Base-by-base conservation (phyloP, 2,329 filamentous ascomycete genomes). In the Pestalotiopsis sp. region DNA sequence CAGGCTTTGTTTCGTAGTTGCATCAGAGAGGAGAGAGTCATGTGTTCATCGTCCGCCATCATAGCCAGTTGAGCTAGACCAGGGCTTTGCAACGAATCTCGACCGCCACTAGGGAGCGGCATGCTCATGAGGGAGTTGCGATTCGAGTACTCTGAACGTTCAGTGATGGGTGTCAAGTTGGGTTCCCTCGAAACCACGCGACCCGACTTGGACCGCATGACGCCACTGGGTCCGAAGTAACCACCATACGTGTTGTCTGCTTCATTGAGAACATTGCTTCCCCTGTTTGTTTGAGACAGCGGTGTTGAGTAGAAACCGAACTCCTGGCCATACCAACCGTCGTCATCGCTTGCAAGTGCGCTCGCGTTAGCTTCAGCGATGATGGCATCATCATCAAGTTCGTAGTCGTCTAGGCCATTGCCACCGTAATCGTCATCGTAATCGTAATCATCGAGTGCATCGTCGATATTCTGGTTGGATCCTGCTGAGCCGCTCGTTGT, bases 341-440 rank as follows among this genome's bases (percentile, higher is more conserved):
- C 95, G 6, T 91, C 91, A 76, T 99, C 96, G 73, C 94, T 95
- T 60, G 96, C 95, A 7, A 99, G 85, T 1, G 93, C 96, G 77
- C 96, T 95, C 0, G 95, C 95, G 74, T 99, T 99, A 4, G 96
- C 96, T 68, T 94, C 96, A 0, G 95, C 95, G 70, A 99, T 97
- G 74, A 98, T 96, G 39, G 91, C 90, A 74, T 98, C 95, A 72
- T 98, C 94, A 69, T 93, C 93, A 64, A 93, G 86, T 59, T 91
- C 89, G 69, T 89, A 88, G 72, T 91, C 88, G 69, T 91, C 88
- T 72, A 86, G 77, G 66, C 83, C 83, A 12, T 76, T 72, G 25
- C 74, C 77, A 5, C 72, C 69, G 14, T 68, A 86, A 71, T 94
- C 91, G 70, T 94, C 91, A 72, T 95, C 91, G 69, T 90, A 89